Evolutionary conservation across 345 rosid species (phyloP).

Genomic region (Passiflora organensis): DNA sequence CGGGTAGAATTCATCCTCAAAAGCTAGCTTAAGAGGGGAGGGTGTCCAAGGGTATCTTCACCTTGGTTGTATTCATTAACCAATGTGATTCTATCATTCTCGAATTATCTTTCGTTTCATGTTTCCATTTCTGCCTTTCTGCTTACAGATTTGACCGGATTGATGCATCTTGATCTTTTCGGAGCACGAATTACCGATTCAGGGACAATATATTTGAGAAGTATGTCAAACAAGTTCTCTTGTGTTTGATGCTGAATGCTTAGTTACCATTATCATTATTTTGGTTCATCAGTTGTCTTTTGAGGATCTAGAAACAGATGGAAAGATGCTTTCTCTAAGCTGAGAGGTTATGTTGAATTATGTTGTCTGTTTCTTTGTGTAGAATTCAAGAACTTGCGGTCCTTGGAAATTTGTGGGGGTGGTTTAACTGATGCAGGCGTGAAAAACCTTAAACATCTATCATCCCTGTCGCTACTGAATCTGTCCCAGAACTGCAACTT

Average conservation of each 20-base stretch:
- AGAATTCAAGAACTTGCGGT: conserved; percentile 77
- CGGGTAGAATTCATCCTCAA: no score
- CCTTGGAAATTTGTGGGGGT: conserved; percentile 93
- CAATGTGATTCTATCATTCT: no score
- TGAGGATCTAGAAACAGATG: no score
- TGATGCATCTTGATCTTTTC: conserved; percentile 86
- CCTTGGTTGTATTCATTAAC: no score
- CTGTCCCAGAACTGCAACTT: conserved; percentile 81
- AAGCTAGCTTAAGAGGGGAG: no score
- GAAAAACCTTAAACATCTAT: conserved; percentile 78
- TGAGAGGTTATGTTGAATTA: not conserved
- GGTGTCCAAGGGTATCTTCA: no score
- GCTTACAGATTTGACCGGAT: conserved; percentile 65
- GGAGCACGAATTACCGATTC: conserved; percentile 81
- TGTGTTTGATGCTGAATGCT: no score
- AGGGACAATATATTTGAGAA: conserved; percentile 61
- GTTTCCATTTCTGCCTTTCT: no score
- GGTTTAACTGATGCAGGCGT: conserved; percentile 89
- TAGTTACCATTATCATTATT: no score
- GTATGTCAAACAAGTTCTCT: conserved; percentile 29
- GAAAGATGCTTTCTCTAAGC: not conserved
- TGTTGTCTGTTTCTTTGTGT: conserved; percentile 8
- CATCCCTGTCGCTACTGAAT: conserved; percentile 58
- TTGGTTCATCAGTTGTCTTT: no score
- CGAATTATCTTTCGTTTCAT: no score